phyloP scores from a whole-genome alignment of 2,329 filamentous ascomycete species.

The Malbranchea zuffiana region DNA sequence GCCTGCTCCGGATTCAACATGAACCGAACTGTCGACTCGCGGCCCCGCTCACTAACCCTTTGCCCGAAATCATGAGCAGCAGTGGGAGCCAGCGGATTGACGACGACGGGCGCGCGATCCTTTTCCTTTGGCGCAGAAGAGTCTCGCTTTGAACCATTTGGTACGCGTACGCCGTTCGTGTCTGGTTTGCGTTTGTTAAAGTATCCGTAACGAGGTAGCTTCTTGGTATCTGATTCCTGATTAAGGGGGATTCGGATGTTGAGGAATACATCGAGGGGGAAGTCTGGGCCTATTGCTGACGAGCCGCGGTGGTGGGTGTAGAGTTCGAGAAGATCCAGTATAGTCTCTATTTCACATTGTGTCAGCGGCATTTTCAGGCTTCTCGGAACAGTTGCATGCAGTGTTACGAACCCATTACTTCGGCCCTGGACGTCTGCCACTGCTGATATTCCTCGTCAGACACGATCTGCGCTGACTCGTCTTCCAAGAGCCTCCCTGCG shows the following conservation, averaged over 20 bases:
- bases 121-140: constrained; percentile 17
- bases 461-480: constrained; percentile 42
- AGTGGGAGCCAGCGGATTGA: constrained; percentile 36
- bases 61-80: constrained; percentile 37
- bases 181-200: constrained; percentile 29
- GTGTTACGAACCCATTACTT: constrained; percentile 36
- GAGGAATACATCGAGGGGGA: constrained; percentile 69
- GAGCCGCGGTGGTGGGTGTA: constrained; percentile 73
- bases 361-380: constrained; percentile 7
- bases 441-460: constrained; percentile 40
- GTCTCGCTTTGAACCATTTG: constrained; percentile 17
- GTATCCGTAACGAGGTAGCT: constrained; percentile 53
- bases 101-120: constrained; percentile 20
- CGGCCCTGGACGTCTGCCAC: constrained; percentile 37
- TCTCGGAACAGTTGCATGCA: background rate
- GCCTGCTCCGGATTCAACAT: constrained; percentile 74
- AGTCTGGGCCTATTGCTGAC: constrained; percentile 62
- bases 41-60: constrained; percentile 35
- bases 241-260: constrained; percentile 79
- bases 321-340: constrained; percentile 81
- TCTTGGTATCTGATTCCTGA: constrained; percentile 57
- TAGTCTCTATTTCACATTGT: constrained; percentile 55
- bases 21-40: constrained; percentile 73
- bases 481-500: constrained; percentile 55
- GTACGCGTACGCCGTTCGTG: constrained; percentile 13